Evolutionary conservation across 2,329 filamentous ascomycete species (phyloP), one percentile per base, ranked within the genome.

Genomic region (Pyricularia grisea): DNA sequence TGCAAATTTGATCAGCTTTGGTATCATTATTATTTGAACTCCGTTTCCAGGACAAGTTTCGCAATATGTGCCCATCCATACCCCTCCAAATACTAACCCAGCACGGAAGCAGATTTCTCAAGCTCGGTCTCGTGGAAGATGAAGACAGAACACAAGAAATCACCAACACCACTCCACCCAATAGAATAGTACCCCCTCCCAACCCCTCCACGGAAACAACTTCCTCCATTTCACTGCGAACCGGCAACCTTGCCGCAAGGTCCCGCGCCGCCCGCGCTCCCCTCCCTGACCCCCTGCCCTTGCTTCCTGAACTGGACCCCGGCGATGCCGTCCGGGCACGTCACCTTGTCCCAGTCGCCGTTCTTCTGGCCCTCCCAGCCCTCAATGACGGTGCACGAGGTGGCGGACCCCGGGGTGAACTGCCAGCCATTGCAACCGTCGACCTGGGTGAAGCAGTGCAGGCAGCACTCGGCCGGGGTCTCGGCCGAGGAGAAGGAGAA

Each of bases 361-460:
- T 33, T 31, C 36, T 58, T 28, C 55, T 58, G n/a, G 66, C 64
- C 64, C n/a, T 66, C 33, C 31, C 31, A 67, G 31, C 65, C 65
- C 31, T 68, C 31, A 33, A 68, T 68, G 31, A 64, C 31, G 60
- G 67, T 68, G 67, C 67, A 68, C 9, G 60, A 17, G 27, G 50
- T 68, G 3, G 66, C 50, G 20, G 23, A 31, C 3, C 28, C 50
- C 2, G 66, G 66, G 2, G 27, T 28, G 67, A 42, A 68, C 30
- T 63, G 58, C 67, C 67, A 68, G 67, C 67, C 67, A 60, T 68
- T 63, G 60, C 67, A 68, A 60, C 58, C 58, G 23, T 23, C 60
- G 30, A 61, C 58, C 28, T 25, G 23, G 12, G 20, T 17, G 67
- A 50, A 65, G 60, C 67, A 68, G 58, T 30, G 33, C 11, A 33